phyloP scores from a whole-genome alignment of 2,329 filamentous ascomycete genomes.

The Chalara sp. region DNA sequence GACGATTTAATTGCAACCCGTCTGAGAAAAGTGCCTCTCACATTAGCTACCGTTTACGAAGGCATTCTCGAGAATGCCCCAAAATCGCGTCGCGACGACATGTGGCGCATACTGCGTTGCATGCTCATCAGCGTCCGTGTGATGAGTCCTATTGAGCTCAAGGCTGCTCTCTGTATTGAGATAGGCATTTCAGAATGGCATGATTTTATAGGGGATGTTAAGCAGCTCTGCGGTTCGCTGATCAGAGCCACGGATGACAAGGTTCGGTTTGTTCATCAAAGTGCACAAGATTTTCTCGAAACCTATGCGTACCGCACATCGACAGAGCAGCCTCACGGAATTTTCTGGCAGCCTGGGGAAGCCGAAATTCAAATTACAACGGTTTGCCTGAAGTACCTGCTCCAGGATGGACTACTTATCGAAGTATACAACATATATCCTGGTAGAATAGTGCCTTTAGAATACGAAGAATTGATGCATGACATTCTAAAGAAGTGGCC shows the following conservation, averaged over 20 bases:
- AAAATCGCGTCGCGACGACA: neutral
- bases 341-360: neutral
- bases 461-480: neutral
- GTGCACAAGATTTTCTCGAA: conserved; percentile 3
- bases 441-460: neutral
- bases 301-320: neutral
- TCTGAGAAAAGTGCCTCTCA: neutral
- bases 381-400: conserved; percentile 1
- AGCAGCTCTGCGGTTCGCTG: conserved; percentile 2
- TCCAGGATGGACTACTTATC: neutral
- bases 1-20: conserved; percentile 1
- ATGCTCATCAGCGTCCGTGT: neutral
- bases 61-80: neutral
- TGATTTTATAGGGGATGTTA: conserved; percentile 2
- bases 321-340: neutral
- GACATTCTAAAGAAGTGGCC: neutral
- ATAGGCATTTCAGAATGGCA: neutral
- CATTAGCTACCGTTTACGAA: conserved; percentile 1
- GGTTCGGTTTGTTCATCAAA: conserved; percentile 2
- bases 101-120: conserved; percentile 3
- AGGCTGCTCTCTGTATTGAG: conserved; percentile 1
- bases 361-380: neutral
- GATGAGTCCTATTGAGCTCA: neutral
- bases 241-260: neutral
- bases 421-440: neutral